Base-by-base conservation (phyloP, 768 basidiomycete species). In the Xerocomellus amylosporus region DNA sequence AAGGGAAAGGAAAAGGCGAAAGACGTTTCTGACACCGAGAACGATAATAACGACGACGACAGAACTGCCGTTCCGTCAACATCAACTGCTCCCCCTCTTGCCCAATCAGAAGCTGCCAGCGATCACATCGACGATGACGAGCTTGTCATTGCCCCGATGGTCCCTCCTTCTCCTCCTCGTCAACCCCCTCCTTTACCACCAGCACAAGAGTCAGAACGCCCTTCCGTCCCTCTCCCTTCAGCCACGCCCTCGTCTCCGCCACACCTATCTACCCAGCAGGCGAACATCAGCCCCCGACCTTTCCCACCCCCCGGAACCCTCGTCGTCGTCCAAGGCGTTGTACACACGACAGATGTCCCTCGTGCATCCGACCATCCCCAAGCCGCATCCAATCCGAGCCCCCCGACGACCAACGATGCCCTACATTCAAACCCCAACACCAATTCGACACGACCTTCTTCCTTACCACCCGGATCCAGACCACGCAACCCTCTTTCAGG, bases 291-390 rank as follows among this genome's bases (percentile, higher is more conserved):
- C 38, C 59, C 56, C n/a, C 73, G 80, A 20, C 77, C 78, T 51
- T 88, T 88, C 64, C 86, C 87, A 34, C 84, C 87, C 0, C 84
- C 87, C 0, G 87, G 88, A 14, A 89, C 88, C 3, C 77, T 91
- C 4, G 88, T 91, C 24, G 87, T 91, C 34, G 88, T 91, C 0
- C 88, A 91, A 69, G 88, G 88, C 46, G 87, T 90, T 38, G 88
- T 90, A 1, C 87, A 90, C 58, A 89, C 88, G 1, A 85, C 85
- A 4, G 87, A 89, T 68, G 78, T 80, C 26, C 77, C 83, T 1
- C 74, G 77, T 20, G 53, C 69, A 34, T 51, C 62, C 14, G 63
- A 69, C 41, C 59, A 68, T 46, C 64, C 58, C 20, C 46, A 61
- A 9, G 28, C 57, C 30, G 53, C 42, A 36, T 49, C 53, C n/a